These are phyloP conservation scores for Sporothrix pseudoabietina DNA, from an alignment of 2,329 filamentous ascomycete species.

Conservation along the genomic window DNA sequence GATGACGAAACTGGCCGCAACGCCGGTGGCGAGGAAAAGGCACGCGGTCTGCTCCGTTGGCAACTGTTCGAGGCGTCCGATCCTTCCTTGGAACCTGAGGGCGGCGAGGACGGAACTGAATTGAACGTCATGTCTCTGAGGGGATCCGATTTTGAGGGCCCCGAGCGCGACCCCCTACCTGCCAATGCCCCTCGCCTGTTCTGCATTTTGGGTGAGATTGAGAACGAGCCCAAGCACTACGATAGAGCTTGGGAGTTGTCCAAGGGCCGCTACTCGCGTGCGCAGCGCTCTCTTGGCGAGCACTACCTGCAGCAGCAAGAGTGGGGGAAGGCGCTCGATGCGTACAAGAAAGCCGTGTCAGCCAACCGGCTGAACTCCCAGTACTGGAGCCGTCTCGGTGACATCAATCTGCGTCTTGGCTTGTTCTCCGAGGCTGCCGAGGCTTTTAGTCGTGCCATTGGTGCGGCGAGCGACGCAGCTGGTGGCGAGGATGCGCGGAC, in stretches of 20 bases:
- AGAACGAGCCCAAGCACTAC: constrained; percentile 73
- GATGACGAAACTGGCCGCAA: constrained; percentile 59
- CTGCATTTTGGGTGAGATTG: constrained; percentile 91
- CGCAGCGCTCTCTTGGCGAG: constrained; percentile 84
- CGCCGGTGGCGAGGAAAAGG: constrained; percentile 73
- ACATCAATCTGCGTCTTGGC: constrained; percentile 77
- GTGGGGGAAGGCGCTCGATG: constrained; percentile 68
- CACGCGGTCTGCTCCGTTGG: constrained; percentile 72
- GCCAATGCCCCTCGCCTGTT: constrained; percentile 83
- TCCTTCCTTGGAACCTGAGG: constrained; percentile 36
- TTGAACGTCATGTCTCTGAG: constrained; percentile 61
- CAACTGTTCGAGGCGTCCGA: constrained; percentile 72
- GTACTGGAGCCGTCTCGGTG: constrained; percentile 88
- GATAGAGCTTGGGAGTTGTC: constrained; percentile 87
- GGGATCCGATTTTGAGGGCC: constrained; percentile 57
- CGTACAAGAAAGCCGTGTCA: constrained; percentile 75
- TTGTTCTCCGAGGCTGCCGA: constrained; percentile 78
- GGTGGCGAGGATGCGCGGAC: constrained; percentile 89
- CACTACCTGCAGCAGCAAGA: constrained; percentile 70
- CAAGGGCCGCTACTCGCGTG: constrained; percentile 75
- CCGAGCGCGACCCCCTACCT: constrained; percentile 69
- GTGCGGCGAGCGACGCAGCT: constrained; percentile 57
- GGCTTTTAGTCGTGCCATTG: constrained; percentile 80
- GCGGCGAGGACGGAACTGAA: constrained; percentile 55
- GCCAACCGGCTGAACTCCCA: constrained; percentile 80